phyloP scores from a whole-genome alignment of 768 basidiomycete genomes.

The Hygrophorus pudorinus region DNA sequence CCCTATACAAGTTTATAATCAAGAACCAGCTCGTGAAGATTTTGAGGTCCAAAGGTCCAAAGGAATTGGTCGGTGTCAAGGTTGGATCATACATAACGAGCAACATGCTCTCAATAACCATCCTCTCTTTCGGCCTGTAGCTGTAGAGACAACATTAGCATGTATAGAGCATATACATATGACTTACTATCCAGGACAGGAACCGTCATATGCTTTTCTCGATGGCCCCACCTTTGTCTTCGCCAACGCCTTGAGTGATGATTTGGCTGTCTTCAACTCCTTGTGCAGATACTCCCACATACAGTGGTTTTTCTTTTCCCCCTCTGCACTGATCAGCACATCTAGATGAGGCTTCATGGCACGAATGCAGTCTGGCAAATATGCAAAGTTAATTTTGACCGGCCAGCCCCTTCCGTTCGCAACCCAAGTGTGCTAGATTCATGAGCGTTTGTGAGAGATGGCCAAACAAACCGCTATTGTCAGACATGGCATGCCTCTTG shows the following conservation, averaged over 20 bases:
- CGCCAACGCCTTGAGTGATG: not conserved
- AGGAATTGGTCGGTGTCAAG: not conserved
- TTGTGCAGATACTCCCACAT: not conserved
- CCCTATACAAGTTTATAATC: no score
- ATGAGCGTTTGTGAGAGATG: not conserved
- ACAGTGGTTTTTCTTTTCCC: not conserved
- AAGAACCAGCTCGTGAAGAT: not conserved
- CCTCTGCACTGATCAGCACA: not conserved
- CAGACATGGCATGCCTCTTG: not conserved
- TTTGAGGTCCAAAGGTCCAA: not conserved
- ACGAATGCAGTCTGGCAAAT: not conserved
- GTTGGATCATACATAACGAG: not conserved
- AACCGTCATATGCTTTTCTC: not conserved
- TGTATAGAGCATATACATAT: not conserved
- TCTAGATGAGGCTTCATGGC: not conserved
- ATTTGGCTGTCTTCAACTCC: not conserved
- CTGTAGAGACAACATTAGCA: not conserved
- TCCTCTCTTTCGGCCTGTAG: not conserved
- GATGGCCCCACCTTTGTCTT: not conserved
- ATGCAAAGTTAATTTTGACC: not conserved
- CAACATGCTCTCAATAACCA: not conserved
- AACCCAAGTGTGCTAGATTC: not conserved
- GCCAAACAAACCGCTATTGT: not conserved
- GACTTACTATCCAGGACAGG: slow-evolving; percentile 1
- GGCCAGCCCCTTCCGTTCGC: not conserved